A percentile compares a stretch with the other conserved stretches of the same genome.
Evolutionary conservation across 2,329 filamentous ascomycete species (phyloP).

Genomic region (Cordyceps tenuipes): DNA sequence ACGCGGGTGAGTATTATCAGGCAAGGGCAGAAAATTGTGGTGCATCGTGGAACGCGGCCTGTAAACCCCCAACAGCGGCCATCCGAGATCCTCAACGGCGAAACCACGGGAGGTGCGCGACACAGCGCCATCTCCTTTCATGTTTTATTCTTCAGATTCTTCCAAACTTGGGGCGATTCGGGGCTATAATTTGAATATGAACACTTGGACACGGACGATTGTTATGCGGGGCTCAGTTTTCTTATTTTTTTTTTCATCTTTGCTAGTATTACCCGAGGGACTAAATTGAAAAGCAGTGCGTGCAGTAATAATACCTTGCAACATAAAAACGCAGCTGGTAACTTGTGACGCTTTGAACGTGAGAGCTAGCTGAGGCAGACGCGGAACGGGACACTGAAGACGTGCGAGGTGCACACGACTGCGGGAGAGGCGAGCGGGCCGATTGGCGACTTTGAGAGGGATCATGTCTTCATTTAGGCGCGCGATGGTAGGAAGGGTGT

Average conservation of each 20-base stretch:
- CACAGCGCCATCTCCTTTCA: not conserved
- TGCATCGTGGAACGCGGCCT: not conserved
- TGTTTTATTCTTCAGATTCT: not conserved
- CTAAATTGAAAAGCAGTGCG: not conserved
- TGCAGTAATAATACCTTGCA: not conserved
- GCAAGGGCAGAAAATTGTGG: not conserved
- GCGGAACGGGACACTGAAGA: not conserved
- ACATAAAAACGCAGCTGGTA: not conserved
- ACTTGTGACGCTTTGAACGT: not conserved
- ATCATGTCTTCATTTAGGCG: not conserved
- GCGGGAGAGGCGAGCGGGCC: not conserved
- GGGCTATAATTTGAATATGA: slow-evolving; percentile 4
- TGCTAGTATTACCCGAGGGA: slow-evolving; percentile 5
- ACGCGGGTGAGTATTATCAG: slow-evolving; percentile 3
- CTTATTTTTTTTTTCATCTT: slow-evolving; percentile 13
- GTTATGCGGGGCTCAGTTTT: slow-evolving; percentile 15
- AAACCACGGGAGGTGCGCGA: not conserved
- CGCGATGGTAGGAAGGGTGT: not conserved
- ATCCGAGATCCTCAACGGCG: not conserved
- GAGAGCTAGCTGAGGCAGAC: not conserved
- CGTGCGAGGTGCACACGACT: not conserved
- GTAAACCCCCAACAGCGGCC: not conserved
- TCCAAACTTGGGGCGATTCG: not conserved
- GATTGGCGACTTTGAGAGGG: not conserved
- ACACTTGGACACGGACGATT: slow-evolving; percentile 19